phyloP scores from a whole-genome alignment of 352 stramenopile genomes.

The Phytopythium chamaehyphon region DNA sequence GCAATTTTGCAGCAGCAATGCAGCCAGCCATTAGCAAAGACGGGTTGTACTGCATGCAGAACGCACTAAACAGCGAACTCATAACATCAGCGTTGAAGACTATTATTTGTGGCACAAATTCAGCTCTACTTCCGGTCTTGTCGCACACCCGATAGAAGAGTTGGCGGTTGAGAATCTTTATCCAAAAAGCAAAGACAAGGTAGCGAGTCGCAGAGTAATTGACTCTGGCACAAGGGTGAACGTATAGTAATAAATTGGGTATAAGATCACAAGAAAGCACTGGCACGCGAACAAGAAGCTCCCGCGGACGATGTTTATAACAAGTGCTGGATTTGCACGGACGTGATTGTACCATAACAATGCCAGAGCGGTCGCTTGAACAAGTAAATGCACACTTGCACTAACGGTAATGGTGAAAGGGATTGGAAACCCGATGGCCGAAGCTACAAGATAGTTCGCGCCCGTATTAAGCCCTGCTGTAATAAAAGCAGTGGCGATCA shows the following conservation, averaged over 20 bases:
- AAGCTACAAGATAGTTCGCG: conserved; percentile 8
- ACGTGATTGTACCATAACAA: background rate
- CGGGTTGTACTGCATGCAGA: conserved; percentile 25
- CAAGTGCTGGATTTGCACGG: background rate
- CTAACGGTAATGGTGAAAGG: conserved; percentile 17
- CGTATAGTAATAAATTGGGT: conserved; percentile 16
- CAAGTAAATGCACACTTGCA: background rate
- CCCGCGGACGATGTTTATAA: background rate
- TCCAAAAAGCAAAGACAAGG: conserved; percentile 3
- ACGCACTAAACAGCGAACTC: conserved; percentile 23
- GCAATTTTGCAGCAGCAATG: conserved; percentile 19
- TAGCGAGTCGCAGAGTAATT: conserved; percentile 8
- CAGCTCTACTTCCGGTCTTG: conserved; percentile 6
- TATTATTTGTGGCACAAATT: conserved; percentile 17
- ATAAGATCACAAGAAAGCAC: conserved; percentile 11
- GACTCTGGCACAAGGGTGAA: conserved; percentile 11
- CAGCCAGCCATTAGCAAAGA: conserved; percentile 10
- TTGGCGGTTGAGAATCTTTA: conserved; percentile 13
- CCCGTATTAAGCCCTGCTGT: conserved; percentile 4
- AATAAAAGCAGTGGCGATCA: conserved; percentile 11
- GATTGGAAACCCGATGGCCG: conserved; percentile 19
- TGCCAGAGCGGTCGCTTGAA: background rate
- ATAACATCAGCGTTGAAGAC: conserved; percentile 30
- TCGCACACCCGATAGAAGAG: conserved; percentile 15
- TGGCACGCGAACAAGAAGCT: conserved; percentile 13